Evolutionary conservation across 2,329 filamentous ascomycete genomes (phyloP).

Genomic region (Trichophyton equinum): DNA sequence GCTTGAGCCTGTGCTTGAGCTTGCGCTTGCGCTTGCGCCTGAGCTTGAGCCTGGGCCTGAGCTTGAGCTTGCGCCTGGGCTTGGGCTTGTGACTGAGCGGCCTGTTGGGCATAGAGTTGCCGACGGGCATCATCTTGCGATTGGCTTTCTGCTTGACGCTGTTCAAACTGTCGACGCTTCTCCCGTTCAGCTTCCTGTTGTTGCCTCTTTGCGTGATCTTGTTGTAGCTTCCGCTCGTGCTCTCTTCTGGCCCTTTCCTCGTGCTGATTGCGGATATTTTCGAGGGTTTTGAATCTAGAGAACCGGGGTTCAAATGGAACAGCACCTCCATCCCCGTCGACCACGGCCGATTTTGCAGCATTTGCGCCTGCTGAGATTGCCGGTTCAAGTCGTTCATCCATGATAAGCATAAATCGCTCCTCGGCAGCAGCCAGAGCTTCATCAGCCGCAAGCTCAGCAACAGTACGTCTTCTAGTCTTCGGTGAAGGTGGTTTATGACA

Average conservation of each 20-base stretch:
- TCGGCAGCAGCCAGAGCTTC: constrained; percentile 81
- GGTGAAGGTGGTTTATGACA: constrained; percentile 63
- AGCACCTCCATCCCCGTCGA: constrained; percentile 58
- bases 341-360: constrained; percentile 50
- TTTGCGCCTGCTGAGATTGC: constrained; percentile 44
- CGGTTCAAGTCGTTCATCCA: constrained; percentile 68
- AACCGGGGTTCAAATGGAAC: constrained; percentile 75
- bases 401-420: constrained; percentile 82
- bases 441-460: constrained; percentile 88
- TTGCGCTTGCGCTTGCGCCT: constrained; percentile 29
- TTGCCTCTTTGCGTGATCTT: constrained; percentile 38
- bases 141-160: constrained; percentile 34
- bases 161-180: constrained; percentile 34
- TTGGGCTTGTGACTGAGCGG: constrained; percentile 36
- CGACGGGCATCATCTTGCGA: constrained; percentile 29
- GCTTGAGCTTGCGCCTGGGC: constrained; percentile 15
- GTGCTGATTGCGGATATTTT: constrained; percentile 66
- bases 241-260: constrained; percentile 51
- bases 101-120: constrained; percentile 33
- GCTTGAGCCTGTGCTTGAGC: constrained; percentile 21
- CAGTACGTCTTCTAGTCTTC: constrained; percentile 82
- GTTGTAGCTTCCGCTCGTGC: constrained; percentile 36
- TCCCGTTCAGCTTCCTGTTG: constrained; percentile 38
- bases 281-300: constrained; percentile 81
- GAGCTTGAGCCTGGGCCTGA: constrained; percentile 8